Evolutionary conservation across 495 filamentous ascomycete species (phyloP).

Genomic region (Polyplosphaeria fusca): DNA sequence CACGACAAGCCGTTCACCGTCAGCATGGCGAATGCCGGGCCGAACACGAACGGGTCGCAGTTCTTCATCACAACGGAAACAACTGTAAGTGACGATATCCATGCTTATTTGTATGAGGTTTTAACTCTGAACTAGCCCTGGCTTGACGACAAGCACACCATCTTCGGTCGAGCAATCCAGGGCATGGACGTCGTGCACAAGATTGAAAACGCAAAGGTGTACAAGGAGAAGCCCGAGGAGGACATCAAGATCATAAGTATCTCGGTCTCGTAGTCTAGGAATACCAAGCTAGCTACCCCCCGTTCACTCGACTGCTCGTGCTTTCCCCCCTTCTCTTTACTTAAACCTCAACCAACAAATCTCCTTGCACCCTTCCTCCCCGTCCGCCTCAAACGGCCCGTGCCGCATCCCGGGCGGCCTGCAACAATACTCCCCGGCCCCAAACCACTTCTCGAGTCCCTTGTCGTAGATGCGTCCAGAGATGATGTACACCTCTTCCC

Average conservation of each 20-base stretch:
- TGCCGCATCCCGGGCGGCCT: background rate
- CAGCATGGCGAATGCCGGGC: conserved; percentile 95
- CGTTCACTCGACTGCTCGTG: no score
- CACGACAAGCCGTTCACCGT: conserved; percentile 96
- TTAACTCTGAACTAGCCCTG: conserved; percentile 57
- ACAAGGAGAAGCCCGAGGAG: conserved; percentile 94
- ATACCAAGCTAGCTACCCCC: no score
- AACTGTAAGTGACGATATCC: conserved; percentile 54
- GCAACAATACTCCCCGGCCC: background rate
- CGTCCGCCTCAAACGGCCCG: background rate
- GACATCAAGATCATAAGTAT: conserved; percentile 98
- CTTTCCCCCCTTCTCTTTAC: no score
- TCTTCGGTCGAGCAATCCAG: conserved; percentile 86
- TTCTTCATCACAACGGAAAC: conserved; percentile 99
- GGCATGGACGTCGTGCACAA: conserved; percentile 93
- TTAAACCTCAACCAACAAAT: background rate
- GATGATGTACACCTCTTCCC: background rate
- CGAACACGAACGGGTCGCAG: conserved; percentile 69
- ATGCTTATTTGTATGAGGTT: background rate
- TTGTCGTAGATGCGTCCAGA: background rate
- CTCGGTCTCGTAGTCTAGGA: conserved; percentile 46
- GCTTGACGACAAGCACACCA: conserved; percentile 94
- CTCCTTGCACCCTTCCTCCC: background rate
- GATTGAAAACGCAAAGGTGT: conserved; percentile 89
- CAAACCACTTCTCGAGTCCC: background rate